These are phyloP conservation scores for Phaeosphaeriaceae sp. DNA, from an alignment of 2,329 filamentous ascomycete species.

Conservation along the genomic window DNA sequence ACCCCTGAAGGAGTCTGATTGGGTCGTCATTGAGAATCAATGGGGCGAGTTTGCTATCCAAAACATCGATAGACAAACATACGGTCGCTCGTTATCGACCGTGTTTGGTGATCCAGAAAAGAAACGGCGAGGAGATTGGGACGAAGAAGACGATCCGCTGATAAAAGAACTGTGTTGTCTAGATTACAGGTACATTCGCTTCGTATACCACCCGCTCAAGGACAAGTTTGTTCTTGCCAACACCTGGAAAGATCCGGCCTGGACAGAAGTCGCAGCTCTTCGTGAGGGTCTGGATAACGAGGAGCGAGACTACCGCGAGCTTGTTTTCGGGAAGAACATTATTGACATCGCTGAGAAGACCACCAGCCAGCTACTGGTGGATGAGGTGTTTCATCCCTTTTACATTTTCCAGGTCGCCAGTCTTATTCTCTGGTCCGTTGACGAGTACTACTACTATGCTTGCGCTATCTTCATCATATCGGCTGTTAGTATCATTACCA, in stretches of 20 bases:
- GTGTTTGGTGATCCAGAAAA: conserved; percentile 74
- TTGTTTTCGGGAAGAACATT: conserved; percentile 86
- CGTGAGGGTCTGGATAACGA: conserved; percentile 85
- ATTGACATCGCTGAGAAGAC: conserved; percentile 95
- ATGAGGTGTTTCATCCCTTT: conserved; percentile 97
- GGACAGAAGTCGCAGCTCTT: conserved; percentile 78
- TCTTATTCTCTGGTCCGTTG: conserved; percentile 90
- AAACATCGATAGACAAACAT: conserved; percentile 64
- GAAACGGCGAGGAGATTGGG: conserved; percentile 69
- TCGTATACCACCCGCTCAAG: conserved; percentile 86
- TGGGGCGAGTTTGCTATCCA: conserved; percentile 92
- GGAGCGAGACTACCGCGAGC: conserved; percentile 80
- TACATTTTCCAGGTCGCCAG: conserved; percentile 98
- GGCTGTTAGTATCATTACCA: conserved; percentile 86
- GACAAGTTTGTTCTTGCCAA: conserved; percentile 88
- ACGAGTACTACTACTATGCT: conserved; percentile 98
- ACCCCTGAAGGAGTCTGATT: conserved; percentile 76
- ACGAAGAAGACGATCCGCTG: conserved; percentile 76
- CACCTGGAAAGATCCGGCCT: conserved; percentile 92
- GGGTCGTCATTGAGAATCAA: conserved; percentile 97
- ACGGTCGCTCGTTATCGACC: conserved; percentile 68
- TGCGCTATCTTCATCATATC: conserved; percentile 95
- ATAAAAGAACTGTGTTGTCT: conserved; percentile 76
- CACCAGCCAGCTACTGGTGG: conserved; percentile 78
- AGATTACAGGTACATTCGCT: conserved; percentile 92